These are phyloP conservation scores for Psilocybe azurescens DNA, from an alignment of 768 basidiomycete genomes.

Conservation along the genomic window DNA sequence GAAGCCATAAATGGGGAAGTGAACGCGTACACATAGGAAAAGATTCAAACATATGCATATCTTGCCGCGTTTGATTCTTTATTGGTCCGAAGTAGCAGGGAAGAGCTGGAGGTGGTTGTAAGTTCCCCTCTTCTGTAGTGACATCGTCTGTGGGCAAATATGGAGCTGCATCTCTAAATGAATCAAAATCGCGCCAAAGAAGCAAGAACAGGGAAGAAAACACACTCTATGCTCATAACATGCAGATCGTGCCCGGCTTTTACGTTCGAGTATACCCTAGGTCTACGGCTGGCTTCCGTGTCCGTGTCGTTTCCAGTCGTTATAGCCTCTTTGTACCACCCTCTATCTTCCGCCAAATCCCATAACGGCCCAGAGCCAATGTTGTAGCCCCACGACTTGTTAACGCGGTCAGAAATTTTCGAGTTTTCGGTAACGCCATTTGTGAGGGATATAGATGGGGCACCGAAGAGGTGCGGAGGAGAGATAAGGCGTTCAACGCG, in stretches of 20 bases:
- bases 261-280: conserved; percentile 59
- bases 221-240: conserved; percentile 54
- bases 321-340: conserved; percentile 74
- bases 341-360: conserved; percentile 79
- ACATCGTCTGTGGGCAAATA: conserved; percentile 64
- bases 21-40: conserved; percentile 58
- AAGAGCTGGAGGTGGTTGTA: conserved; percentile 58
- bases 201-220: conserved; percentile 7
- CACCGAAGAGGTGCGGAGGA: conserved; percentile 55
- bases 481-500: conserved; percentile 65
- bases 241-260: conserved; percentile 49
- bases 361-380: conserved; percentile 79
- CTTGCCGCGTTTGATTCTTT: conserved; percentile 51
- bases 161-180: conserved; percentile 54
- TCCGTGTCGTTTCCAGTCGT: conserved; percentile 36
- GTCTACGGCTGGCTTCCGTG: conserved; percentile 57
- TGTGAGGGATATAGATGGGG: conserved; percentile 48
- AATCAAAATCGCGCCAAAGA: conserved; percentile 13
- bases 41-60: conserved; percentile 61
- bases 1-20: not conserved
- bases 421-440: conserved; percentile 58
- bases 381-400: conserved; percentile 75
- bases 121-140: conserved; percentile 54
- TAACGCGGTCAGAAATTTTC: conserved; percentile 59
- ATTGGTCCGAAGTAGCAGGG: conserved; percentile 73